Evolutionary conservation across 108 stramenopile species (phyloP), one percentile per base, ranked within the genome.

Genomic region (Cyclostephanos tholiformis): DNA sequence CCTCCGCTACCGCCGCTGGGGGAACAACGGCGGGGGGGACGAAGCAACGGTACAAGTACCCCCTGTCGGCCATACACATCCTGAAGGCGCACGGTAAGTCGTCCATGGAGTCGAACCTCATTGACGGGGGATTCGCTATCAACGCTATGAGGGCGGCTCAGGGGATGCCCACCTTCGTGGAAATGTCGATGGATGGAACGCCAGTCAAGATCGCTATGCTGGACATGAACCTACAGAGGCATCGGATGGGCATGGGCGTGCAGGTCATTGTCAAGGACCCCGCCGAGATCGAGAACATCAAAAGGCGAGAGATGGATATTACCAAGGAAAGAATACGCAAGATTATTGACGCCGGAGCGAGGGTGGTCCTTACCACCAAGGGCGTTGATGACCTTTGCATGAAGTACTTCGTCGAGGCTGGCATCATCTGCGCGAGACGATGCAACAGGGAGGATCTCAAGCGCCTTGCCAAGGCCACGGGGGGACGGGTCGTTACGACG

Each of bases 401-500:
- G 86, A 99, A 99, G 82, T 99, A 99, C 86, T 99, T 99, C 87
- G 98, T 99, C 12, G 97, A 99, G 79, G 99, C 99, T 9, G 98
- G 98, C 16, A 90, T 88, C 53, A 88, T 97, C 29, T 97, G 96
- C 48, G 95, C 95, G 19, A 88, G 99, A 58, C 93, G 99, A 5
- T 95, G 96, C 22, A 89, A 92, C 50, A 91, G 95, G 74, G 99
- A 98, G 63, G 99, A 99, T 91, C 67, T 99, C 65, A 93, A 95
- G 70, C 95, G 99, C 30, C 88, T 99, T 38, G 99, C 99, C 68
- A 97, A 97, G 84, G 97, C 98, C 2, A 99, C 98, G 26, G 99
- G 99, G 26, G 99, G 97, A 52, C 76, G 87, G 48, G 82, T 99
- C 12, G 94, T 99, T 7, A 88, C 89, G 36, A 99, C 98, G 59